Evolutionary conservation across 768 basidiomycete genomes (phyloP), one percentile per base, ranked within the genome.

Genomic region (Agrocybe pediades): DNA sequence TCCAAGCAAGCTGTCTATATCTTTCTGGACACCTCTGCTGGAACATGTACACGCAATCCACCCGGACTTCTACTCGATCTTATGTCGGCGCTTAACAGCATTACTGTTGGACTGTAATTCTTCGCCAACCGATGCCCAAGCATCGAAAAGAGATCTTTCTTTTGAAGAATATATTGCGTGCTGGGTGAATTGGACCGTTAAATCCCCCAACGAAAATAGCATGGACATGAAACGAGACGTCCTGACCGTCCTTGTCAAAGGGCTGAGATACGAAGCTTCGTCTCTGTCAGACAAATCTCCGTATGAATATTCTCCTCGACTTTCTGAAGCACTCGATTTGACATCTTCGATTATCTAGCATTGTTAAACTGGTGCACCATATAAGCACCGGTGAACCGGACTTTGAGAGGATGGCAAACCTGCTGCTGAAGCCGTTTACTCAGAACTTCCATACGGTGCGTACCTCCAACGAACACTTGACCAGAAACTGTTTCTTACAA

Each of bases 21-120:
- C 76, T 6, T 63, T 90, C 39, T 93, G 91, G 91, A 67, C 74
- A 0, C 85, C 85, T 0, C 74, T 93, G 6, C 71, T 93, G 9
- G 59, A 71, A 9, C 84, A 86, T 58, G 61, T 92, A 19, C 76
- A 79, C 40, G 50, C 70, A 20, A 67, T 80, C n/a, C 88, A 92
- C 65, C 62, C 77, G 0, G 70, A 76, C 20, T 81, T 93, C 52
- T 73, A 79, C 2, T 62, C 67, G 11, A 65, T 80, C 9, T 75
- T 92, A 19, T 71, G 76, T 36, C 65, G 68, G 25, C 73, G 71
- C 16, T 79, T 87, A 45, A 56, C 81, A 43, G 62, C 72, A 0
- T 64, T 62, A 30, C 69, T 80, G 25, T 44, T 71, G 9, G 55
- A 51, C 7, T 20, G 43, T 8, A 47, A 46, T 19, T 21, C 55